Conservation (phyloP, 345 rosid species). For the Pistacia atlantica region DNA sequence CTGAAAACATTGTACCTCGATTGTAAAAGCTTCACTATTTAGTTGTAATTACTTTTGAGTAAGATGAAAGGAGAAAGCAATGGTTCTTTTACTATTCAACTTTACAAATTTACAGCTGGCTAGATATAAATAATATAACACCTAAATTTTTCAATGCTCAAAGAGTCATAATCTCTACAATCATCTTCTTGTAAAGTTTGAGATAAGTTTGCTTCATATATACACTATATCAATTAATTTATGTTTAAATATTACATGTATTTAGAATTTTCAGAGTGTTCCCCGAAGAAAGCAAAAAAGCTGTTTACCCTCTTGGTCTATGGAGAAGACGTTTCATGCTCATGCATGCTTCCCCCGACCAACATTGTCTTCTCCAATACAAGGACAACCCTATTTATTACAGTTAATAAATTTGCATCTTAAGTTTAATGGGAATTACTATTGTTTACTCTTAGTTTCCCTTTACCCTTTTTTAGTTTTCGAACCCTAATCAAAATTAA, state of each 20-base stretch:
- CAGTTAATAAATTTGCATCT: no score
- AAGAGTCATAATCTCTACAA: not conserved
- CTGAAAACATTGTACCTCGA: not conserved
- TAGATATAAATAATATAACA: not conserved
- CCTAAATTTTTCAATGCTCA: not conserved
- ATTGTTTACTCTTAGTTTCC: no score
- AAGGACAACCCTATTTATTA: no score
- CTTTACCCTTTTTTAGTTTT: no score
- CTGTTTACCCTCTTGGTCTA: not conserved
- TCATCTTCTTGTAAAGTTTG: not conserved
- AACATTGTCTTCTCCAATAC: not conserved
- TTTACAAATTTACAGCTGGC: conserved; percentile 20
- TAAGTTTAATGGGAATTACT: no score
- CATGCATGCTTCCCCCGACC: not conserved
- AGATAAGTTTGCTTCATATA: not conserved
- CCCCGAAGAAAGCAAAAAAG: not conserved
- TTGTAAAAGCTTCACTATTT: not conserved
- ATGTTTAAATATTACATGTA: not conserved
- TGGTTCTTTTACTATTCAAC: conserved; percentile 11
- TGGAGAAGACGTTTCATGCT: not conserved
- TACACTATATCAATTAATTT: no score
- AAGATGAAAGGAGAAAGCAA: not conserved
- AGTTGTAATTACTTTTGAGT: not conserved
- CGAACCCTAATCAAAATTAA: no score
- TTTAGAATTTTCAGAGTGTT: not conserved